Conservation (phyloP, 2,329 filamentous ascomycete species). For the Fusarium sterilihyphosum region DNA sequence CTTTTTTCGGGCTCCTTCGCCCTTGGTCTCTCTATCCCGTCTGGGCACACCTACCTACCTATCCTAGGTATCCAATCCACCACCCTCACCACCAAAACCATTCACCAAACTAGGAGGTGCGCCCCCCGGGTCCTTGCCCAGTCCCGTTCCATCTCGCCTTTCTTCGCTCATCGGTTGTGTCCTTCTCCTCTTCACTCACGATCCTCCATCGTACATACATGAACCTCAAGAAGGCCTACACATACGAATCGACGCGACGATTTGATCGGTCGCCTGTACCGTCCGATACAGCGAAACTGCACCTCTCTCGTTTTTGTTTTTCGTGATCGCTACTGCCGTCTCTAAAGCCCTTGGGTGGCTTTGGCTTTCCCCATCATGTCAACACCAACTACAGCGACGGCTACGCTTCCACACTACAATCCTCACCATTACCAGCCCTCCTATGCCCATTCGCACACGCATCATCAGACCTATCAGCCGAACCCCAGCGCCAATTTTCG, state of each 20-base stretch:
- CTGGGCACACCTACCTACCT: neutral
- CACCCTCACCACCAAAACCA: slow-evolving; percentile 34
- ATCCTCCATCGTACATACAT: slow-evolving; percentile 19
- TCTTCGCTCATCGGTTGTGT: slow-evolving; percentile 30
- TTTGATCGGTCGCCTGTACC: slow-evolving; percentile 28
- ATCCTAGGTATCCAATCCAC: neutral
- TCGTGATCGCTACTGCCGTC: slow-evolving; percentile 25
- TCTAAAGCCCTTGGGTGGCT: slow-evolving; percentile 38
- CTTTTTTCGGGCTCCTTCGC: neutral
- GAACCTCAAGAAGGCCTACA: slow-evolving; percentile 11
- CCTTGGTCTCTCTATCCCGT: neutral
- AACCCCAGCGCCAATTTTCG: slow-evolving; percentile 45
- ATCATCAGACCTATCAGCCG: slow-evolving; percentile 45
- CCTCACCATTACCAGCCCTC: slow-evolving; percentile 70
- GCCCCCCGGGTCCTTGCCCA: slow-evolving; percentile 31
- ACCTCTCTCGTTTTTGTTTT: slow-evolving; percentile 14
- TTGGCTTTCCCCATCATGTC: slow-evolving; percentile 67
- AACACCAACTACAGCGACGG: slow-evolving; percentile 81
- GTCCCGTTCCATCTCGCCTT: slow-evolving; percentile 37
- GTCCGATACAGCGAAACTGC: slow-evolving; percentile 30
- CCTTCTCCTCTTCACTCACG: slow-evolving; percentile 33
- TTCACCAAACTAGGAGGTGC: slow-evolving; percentile 33
- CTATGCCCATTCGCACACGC: slow-evolving; percentile 54
- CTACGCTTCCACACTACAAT: slow-evolving; percentile 75
- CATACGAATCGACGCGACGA: slow-evolving; percentile 31